Base-by-base conservation (phyloP, 208 protist genomes). In the Phytomonas serpens region DNA sequence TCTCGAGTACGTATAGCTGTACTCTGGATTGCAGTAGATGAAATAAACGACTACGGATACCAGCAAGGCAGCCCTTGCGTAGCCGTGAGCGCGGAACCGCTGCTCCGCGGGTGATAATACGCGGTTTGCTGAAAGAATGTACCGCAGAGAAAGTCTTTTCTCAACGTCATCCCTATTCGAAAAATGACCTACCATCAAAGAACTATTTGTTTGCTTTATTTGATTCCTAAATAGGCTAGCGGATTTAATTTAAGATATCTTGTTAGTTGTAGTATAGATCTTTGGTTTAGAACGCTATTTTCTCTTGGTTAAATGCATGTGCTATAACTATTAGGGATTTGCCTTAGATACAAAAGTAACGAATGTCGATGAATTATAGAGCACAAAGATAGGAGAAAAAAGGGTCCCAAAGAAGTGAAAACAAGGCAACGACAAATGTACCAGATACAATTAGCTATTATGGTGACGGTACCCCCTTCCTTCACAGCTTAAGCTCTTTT, bases 1-100 rank as follows among this genome's bases (percentile, higher is more conserved):
- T 30, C 70, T 76, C 1, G 80, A 80, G 77, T 87, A 92, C 7
- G 75, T 82, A 71, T 84, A 84, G 61, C 86, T 93, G 70, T 85
- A 87, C 77, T 96, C 85, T 0, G 90, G 90, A 61, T 96, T 96
- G 82, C 86, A 93, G 69, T 95, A 95, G n/a, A 93, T 76, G 76
- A 95, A 93, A 71, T 93, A 93, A 14, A 83, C 31, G 40, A 80
- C 9, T 37, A 86, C 67, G 0, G 47, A 34, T 13, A 95, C 68
- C 61, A 87, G 7, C 3, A 73, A 36, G 0, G 65, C 74, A 0
- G 68, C 80, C 32, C 89, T 87, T 34, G 75, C 77, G 31, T 82
- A 79, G 66, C 80, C 83, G 71, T 93, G 89, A 4, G 75, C 70
- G 23, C 88, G 52, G 64, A 93, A 95, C 9, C 75, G 81, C 30